Base-by-base conservation (phyloP, 2,329 filamentous ascomycete genomes). In the Cladosporium sp. region DNA sequence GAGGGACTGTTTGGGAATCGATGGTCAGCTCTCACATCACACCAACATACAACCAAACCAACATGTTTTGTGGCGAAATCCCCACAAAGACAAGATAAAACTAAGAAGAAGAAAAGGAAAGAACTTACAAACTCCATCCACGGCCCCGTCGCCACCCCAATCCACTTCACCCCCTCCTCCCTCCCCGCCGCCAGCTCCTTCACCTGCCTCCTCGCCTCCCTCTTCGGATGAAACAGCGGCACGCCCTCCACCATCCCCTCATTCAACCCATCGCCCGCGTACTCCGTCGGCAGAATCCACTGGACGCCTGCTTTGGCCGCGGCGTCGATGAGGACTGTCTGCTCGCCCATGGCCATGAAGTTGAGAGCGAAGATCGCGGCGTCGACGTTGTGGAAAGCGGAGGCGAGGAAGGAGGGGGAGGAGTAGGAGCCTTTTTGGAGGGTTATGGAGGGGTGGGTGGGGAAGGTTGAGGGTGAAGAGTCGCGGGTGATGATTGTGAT, bases 141-240 rank as follows among this genome's bases (percentile, higher is more conserved):
- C 52, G 74, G 75, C n/a, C 70, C 69, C 38, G 71, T 74, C 3
- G 69, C 66, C 5, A 77, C 67, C 26, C 68, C 72, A 52, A 77
- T 72, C 69, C 71, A 77, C 54, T 68, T 82, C 67, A 89, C 81
- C 0, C 73, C 77, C 6, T 58, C 78, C 36, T 52, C 71, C 52
- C 66, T 66, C 4, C 57, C 71, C 55, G 66, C 67, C 3, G 71
- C 71, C 15, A 74, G 52, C 36, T 68, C 59, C 36, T 73, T 68
- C 21, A 78, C 74, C 26, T 70, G 65, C 21, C 68, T 57, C 10
- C 71, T 65, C 34, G 68, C 67, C 21, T 62, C 66, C 3, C 59
- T n/a, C 41, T 72, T 71, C 6, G 59, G 58, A 4, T 58, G 38
- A 21, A 70, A 68, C 7, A 71, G 47, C 4, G 71, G 65, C 21